phyloP scores from a whole-genome alignment of 2,329 filamentous ascomycete genomes.

The Neonectria punicea region DNA sequence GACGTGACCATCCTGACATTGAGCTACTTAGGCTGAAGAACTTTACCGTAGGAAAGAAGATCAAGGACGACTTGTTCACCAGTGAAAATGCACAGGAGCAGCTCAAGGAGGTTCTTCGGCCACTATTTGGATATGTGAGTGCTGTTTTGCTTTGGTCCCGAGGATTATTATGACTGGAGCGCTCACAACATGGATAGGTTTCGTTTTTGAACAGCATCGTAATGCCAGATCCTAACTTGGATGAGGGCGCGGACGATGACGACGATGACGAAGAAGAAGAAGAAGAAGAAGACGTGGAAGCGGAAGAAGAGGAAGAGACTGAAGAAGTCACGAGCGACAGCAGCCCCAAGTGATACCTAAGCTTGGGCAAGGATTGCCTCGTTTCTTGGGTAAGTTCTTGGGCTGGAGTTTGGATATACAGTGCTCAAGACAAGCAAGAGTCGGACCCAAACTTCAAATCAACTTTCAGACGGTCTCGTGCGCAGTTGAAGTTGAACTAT shows the following conservation, averaged over 20 bases:
- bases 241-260: constrained; percentile 54
- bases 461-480: neutral
- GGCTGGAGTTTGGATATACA: neutral
- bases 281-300: constrained; percentile 21
- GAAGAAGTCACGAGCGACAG: constrained; percentile 1
- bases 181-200: constrained; percentile 58
- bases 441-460: no score
- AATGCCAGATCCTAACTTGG: constrained; percentile 71
- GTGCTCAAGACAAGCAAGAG: neutral
- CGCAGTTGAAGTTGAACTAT: neutral
- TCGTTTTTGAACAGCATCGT: constrained; percentile 78
- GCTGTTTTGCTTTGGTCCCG: neutral
- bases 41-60: constrained; percentile 76
- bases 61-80: constrained; percentile 74
- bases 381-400: neutral
- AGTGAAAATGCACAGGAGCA: constrained; percentile 70
- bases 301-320: constrained; percentile 12
- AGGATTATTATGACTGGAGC: no score
- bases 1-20: constrained; percentile 80
- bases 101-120: constrained; percentile 71
- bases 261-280: constrained; percentile 48
- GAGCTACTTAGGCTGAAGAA: constrained; percentile 82
- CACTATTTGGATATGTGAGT: constrained; percentile 84
- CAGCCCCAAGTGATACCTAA: neutral
- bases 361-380: neutral